Evolutionary conservation across 2,329 filamentous ascomycete species (phyloP), one percentile per base, ranked within the genome.

Genomic region (Penicillium freii): DNA sequence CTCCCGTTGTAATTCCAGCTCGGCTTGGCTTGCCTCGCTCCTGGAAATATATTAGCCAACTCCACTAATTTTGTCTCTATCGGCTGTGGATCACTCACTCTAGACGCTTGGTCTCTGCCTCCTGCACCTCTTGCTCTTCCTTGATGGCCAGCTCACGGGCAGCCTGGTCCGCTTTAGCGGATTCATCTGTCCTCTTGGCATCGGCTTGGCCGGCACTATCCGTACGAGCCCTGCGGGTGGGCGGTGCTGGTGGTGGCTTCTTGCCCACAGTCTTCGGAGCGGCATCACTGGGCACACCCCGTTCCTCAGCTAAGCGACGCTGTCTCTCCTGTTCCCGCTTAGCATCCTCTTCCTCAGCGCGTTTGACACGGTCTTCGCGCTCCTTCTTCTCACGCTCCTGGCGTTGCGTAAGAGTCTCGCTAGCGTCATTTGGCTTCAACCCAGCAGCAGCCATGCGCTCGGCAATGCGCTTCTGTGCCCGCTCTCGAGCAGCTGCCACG

Each of bases 391-490:
- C 94, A 29, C 94, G 89, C 71, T 97, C 94, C 57, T 89, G 85
- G 60, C 92, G 85, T 76, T 99, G 92, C 56, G 89, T 84, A 34
- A 92, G 79, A 31, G 87, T 90, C 77, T 99, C 94, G 3, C 88
- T 87, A 39, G 87, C 78, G 71, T 95, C 95, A 19, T 82, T 81
- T 31, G 91, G 87, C 73, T 91, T 96, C 71, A 99, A 89, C 36
- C 94, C 94, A 60, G 97, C 84, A 46, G 93, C 93, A 59, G 94
- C 94, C 68, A 99, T 84, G 59, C 94, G 88, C 75, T 97, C 94
- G 36, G 94, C 93, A 89, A 99, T 97, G 58, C 93, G 90, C 71
- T 93, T 91, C 73, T 97, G 92, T 9, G 94, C 95, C 73, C 97
- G 93, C 73, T 97, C 92, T 73, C 95, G 96, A 71, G 97, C 97